phyloP scores from a whole-genome alignment of 2,329 filamentous ascomycete species.

The Aspergillus arachidicola region DNA sequence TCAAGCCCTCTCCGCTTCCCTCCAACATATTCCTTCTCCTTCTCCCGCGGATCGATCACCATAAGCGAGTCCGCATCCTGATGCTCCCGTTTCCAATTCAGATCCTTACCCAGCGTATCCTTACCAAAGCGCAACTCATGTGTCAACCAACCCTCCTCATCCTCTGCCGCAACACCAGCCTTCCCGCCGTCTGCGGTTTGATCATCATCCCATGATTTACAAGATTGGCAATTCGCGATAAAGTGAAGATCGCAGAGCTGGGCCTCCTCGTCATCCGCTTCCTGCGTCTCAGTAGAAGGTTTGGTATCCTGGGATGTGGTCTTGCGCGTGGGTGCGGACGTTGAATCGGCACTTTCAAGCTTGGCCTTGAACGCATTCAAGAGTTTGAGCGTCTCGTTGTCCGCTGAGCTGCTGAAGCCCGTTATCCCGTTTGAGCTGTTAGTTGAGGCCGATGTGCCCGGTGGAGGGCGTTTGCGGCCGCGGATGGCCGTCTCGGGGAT shows the following conservation, averaged over 20 bases:
- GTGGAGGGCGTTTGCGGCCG: slow-evolving; percentile 47
- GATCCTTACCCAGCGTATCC: slow-evolving; percentile 85
- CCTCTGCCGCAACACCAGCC: slow-evolving; percentile 54
- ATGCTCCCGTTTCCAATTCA: slow-evolving; percentile 86
- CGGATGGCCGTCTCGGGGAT: slow-evolving; percentile 52
- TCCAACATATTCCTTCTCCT: slow-evolving; percentile 71
- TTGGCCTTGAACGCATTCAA: slow-evolving; percentile 80
- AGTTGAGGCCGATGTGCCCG: slow-evolving; percentile 33
- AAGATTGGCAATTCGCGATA: slow-evolving; percentile 92
- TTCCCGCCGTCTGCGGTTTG: slow-evolving; percentile 38
- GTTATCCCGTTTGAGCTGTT: slow-evolving; percentile 59
- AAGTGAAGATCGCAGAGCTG: slow-evolving; percentile 91
- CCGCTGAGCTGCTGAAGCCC: slow-evolving; percentile 55
- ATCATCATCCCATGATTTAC: slow-evolving; percentile 74
- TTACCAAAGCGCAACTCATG: slow-evolving; percentile 85
- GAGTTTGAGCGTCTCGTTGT: slow-evolving; percentile 67
- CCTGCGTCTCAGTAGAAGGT: slow-evolving; percentile 16
- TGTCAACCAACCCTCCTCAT: slow-evolving; percentile 75
- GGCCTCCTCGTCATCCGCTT: slow-evolving; percentile 63
- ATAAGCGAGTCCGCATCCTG: slow-evolving; percentile 71
- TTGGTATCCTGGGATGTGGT: slow-evolving; percentile 10
- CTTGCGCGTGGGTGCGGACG: slow-evolving; percentile 30
- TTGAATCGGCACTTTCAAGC: slow-evolving; percentile 56
- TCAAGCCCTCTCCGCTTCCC: slow-evolving; percentile 59
- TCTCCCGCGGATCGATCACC: slow-evolving; percentile 89